Evolutionary conservation across 805 yeast species (phyloP).

Genomic region (Candida andamanensis): DNA sequence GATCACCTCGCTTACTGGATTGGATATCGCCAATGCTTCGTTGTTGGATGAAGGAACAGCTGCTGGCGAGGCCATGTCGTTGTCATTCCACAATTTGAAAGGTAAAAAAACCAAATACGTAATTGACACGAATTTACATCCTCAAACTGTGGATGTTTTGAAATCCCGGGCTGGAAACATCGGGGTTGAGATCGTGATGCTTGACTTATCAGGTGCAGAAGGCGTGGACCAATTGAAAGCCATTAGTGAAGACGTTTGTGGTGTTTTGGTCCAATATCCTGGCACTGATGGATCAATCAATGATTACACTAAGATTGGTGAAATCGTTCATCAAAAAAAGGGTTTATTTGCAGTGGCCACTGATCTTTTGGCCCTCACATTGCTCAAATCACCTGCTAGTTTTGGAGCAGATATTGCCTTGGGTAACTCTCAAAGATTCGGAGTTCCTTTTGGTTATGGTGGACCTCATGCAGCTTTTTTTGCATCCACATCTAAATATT

Average conservation of each 20-base stretch:
- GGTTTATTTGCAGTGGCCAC: slow-evolving; percentile 85
- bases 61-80: slow-evolving; percentile 93
- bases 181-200: slow-evolving; percentile 55
- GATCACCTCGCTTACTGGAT: slow-evolving; percentile 83
- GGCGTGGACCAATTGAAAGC: slow-evolving; percentile 22
- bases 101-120: slow-evolving; percentile 66
- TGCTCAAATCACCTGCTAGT: slow-evolving; percentile 76
- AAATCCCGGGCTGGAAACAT: slow-evolving; percentile 74
- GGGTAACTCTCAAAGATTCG: slow-evolving; percentile 92
- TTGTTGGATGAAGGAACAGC: slow-evolving; percentile 95
- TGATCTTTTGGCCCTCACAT: slow-evolving; percentile 82
- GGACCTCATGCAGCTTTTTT: slow-evolving; percentile 99
- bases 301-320: slow-evolving; percentile 52
- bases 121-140: slow-evolving; percentile 73
- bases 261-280: slow-evolving; percentile 88
- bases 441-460: slow-evolving; percentile 97
- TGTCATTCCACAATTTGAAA: slow-evolving; percentile 62
- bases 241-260: slow-evolving; percentile 48
- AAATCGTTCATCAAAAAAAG: slow-evolving; percentile 61
- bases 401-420: slow-evolving; percentile 91
- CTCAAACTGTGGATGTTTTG: slow-evolving; percentile 80
- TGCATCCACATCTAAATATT: slow-evolving; percentile 73
- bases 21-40: slow-evolving; percentile 93
- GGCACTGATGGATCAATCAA: slow-evolving; percentile 70
- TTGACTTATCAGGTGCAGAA: slow-evolving; percentile 47